Base-by-base conservation (phyloP, 805 yeast species). In the Starmerella stigmatis region DNA sequence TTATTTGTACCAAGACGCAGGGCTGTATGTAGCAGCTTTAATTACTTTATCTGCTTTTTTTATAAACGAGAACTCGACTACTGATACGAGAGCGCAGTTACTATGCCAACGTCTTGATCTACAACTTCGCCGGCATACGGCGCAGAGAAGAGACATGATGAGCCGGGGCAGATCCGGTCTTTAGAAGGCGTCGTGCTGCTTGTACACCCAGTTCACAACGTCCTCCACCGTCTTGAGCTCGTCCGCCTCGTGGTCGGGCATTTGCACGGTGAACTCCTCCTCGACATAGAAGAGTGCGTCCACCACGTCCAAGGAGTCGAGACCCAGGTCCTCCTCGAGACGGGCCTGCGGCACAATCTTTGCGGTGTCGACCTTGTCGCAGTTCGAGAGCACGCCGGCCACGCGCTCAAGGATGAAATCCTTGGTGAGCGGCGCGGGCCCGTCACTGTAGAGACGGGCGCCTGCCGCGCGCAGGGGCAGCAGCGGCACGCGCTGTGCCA, bases 201-300 rank as follows among this genome's bases (percentile, higher is more conserved):
- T 72, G 51, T 75, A 71, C 55, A 89, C 82, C 69, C 84, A 85
- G 57, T 86, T 84, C 51, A 86, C 77, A 45, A 95, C 94, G 69
- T 86, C 94, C 54, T 82, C 84, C 54, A 92, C 92, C 46, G 94
- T 83, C 69, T 81, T 85, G 64, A 92, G 78, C 58, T 80, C 86
- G 63, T 88, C 94, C 44, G 96, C 94, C 54, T 84, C 84, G 63
- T 82, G 79, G 46, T 56, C 57, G 15, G 57, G 56, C 58, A 62
- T 62, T 50, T 51, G 64, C 47, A 70, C 62, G 38, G 68, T 68
- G 56, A 80, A 80, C 63, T 79, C 88, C 71, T 86, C 96, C 70
- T 89, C 98, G 59, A 92, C 78, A 47, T 94, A 94, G 68, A 89
- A 94, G 53, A 92, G 73, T 44, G 92, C 89, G 68, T 89, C 98